A percentile compares a stretch with the other conserved stretches of the same genome.
These are phyloP conservation scores for Aspergillus ochraceus DNA, from an alignment of 2,329 filamentous ascomycete genomes.

Conservation along the genomic window DNA sequence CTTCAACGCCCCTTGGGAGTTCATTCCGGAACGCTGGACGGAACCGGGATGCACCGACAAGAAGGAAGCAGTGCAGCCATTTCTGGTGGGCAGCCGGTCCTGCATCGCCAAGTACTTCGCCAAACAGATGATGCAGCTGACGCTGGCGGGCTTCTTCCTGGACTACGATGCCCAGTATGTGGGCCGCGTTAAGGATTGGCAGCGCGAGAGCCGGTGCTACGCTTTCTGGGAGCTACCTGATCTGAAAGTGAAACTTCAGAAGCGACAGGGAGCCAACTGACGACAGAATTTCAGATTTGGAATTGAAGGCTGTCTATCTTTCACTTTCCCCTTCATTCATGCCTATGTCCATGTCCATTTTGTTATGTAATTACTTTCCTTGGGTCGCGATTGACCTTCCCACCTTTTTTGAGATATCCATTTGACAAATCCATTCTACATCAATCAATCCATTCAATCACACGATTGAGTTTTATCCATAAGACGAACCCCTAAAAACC, in stretches of 20 bases:
- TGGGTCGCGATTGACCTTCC: neutral
- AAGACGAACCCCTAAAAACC: neutral
- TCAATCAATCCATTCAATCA: neutral
- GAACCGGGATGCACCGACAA: conserved; percentile 20
- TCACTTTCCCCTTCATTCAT: neutral
- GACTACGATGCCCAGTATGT: conserved; percentile 26
- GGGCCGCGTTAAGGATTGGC: conserved; percentile 24
- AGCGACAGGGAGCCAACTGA: neutral
- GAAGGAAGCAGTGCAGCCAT: conserved; percentile 26
- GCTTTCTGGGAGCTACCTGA: conserved; percentile 29
- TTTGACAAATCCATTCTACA: neutral
- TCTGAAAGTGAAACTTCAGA: conserved; percentile 17
- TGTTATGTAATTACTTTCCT: neutral
- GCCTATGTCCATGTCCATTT: neutral
- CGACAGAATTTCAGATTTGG: neutral
- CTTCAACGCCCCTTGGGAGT: conserved; percentile 29
- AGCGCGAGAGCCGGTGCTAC: conserved; percentile 24
- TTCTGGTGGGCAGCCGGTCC: conserved; percentile 25
- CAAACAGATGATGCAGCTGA: conserved; percentile 27
- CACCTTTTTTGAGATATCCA: neutral
- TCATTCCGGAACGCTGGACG: conserved; percentile 37
- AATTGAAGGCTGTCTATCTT: neutral
- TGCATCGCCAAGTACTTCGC: conserved; percentile 30
- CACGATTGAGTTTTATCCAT: neutral
- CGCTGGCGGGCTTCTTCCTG: conserved; percentile 24